Conservation (phyloP, 805 yeast species). For the Candida berthetii region DNA sequence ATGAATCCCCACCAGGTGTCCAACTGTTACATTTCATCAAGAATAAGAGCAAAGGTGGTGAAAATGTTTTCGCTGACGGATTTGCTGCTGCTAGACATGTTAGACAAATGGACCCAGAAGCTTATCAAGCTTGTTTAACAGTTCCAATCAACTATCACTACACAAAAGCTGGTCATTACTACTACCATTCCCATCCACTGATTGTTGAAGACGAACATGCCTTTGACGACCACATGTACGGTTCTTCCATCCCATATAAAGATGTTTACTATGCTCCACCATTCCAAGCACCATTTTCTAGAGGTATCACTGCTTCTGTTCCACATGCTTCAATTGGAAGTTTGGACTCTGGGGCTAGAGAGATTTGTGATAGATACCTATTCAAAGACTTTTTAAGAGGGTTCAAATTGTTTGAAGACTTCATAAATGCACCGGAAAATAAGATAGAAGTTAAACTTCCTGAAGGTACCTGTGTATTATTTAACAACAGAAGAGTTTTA, state of each 20-base stretch:
- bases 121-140: slow-evolving; percentile 52
- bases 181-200: slow-evolving; percentile 56
- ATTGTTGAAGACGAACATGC: slow-evolving; percentile 43
- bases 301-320: slow-evolving; percentile 36
- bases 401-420: slow-evolving; percentile 50
- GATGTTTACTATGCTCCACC: slow-evolving; percentile 77
- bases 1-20: slow-evolving; percentile 78
- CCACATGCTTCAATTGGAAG: slow-evolving; percentile 13
- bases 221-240: slow-evolving; percentile 6
- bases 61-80: slow-evolving; percentile 63
- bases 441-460: slow-evolving; percentile 48
- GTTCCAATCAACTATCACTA: slow-evolving; percentile 70
- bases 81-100: slow-evolving; percentile 57
- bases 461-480: slow-evolving; percentile 58
- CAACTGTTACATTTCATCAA: slow-evolving; percentile 59
- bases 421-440: slow-evolving; percentile 44
- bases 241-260: slow-evolving; percentile 30
- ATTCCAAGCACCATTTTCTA: slow-evolving; percentile 73
- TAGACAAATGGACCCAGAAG: slow-evolving; percentile 49
- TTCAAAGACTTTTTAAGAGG: slow-evolving; percentile 58
- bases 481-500: slow-evolving; percentile 64
- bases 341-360: slow-evolving; percentile 21
- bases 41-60: slow-evolving; percentile 56
- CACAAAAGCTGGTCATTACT: slow-evolving; percentile 52
- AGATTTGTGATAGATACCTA: slow-evolving; percentile 31